Evolutionary conservation across 2,329 filamentous ascomycete genomes (phyloP).

Genomic region (Penicillium nordicum): DNA sequence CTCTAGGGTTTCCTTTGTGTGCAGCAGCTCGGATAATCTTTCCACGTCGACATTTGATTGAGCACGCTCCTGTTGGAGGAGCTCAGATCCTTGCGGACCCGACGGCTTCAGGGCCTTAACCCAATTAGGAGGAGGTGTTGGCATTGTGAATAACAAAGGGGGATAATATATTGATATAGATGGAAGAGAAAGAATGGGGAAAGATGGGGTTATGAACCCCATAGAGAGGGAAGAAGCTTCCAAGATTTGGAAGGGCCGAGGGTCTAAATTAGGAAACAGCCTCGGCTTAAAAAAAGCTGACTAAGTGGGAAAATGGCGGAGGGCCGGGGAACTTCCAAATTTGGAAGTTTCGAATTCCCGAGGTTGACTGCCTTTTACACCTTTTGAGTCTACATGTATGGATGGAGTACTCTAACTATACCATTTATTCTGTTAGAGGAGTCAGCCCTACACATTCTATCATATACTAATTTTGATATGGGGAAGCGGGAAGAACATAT

Average conservation of each 20-base stretch:
- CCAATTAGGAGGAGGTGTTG: slow-evolving; percentile 55
- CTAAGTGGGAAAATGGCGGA: slow-evolving; percentile 9
- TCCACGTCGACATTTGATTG: slow-evolving; percentile 65
- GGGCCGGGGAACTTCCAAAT: neutral
- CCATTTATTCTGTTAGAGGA: neutral
- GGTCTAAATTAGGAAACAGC: slow-evolving; percentile 24
- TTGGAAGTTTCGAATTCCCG: neutral
- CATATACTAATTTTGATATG: neutral
- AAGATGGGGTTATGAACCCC: slow-evolving; percentile 17
- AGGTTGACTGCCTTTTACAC: neutral
- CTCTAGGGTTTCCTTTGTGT: slow-evolving; percentile 62
- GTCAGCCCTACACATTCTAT: neutral
- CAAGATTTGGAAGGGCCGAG: slow-evolving; percentile 9
- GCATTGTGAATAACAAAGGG: slow-evolving; percentile 24
- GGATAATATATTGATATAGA: neutral
- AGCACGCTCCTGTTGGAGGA: slow-evolving; percentile 65
- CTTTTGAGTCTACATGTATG: neutral
- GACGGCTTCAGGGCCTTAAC: slow-evolving; percentile 65
- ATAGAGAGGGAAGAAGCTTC: slow-evolving; percentile 9
- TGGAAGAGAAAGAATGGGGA: neutral
- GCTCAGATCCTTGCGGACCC: slow-evolving; percentile 64
- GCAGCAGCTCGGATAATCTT: slow-evolving; percentile 65
- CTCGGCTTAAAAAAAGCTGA: slow-evolving; percentile 15
- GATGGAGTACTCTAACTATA: no score
- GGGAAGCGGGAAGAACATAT: neutral